Base-by-base conservation (phyloP, 768 basidiomycete genomes). In the Lentinula sp. region DNA sequence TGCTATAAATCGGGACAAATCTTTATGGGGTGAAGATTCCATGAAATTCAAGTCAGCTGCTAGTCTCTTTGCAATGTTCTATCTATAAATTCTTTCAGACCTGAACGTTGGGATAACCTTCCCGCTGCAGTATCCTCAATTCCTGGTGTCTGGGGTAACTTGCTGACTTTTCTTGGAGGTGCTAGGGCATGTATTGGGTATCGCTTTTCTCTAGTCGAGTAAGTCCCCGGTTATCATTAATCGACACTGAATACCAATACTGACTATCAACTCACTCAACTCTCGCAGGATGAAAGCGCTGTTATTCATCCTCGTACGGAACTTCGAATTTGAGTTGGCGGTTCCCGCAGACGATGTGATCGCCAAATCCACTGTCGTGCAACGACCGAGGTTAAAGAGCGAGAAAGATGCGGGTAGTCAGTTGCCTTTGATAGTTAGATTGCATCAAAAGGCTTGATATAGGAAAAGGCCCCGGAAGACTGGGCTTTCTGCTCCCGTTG, bases 21-120 rank as follows among this genome's bases (percentile, higher is more conserved):
- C 68, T 6, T 68, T 88, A 0, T 90, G 87, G 86, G 87, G 88
- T 7, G 74, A 79, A 9, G 86, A 90, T 67, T 81, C 85, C 0
- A 53, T 61, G n/a, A 80, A 84, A 51, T 90, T 88, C 77, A 82
- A 70, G 86, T 85, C 59, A 53, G 77, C 59, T 0, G 16, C 12
- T 16, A 53, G 42, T 13, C 18, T 6, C 46, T 7, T 37, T 7
- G 16, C 49, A 45, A 33, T 69, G 6, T 73, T 10, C 66, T 72
- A 60, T 69, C 51, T 3, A 28, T 10, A 57, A 79, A 4, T 43
- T n/a, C 37, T 36, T 28, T 53, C 39, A 88, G 85, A 64, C 88
- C 88, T 0, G 87, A 88, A 63, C 76, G 88, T 0, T 90, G 88
- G 88, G 67, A 73, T 15, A 65, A 73, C 2, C 39, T 76, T 8